Evolutionary conservation across 106 monocot species (phyloP).

Genomic region (Allium cepa): DNA sequence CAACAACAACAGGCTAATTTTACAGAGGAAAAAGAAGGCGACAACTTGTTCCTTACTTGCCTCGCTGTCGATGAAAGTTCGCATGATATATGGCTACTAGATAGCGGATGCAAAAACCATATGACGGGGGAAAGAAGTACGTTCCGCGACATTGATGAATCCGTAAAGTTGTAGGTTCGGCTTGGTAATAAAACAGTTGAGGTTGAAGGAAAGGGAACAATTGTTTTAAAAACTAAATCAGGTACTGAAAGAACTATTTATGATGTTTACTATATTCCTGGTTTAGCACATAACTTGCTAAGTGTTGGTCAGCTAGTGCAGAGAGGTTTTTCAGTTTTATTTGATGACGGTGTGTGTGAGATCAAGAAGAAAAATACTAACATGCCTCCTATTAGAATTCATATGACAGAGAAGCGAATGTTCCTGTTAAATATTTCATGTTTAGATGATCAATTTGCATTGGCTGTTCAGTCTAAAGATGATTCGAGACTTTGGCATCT

Average conservation of each 20-base stretch:
- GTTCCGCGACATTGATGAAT: conserved; percentile 10
- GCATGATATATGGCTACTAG: conserved; percentile 4
- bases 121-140: not conserved
- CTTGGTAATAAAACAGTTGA: too few relatives aligned
- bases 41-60: conserved; percentile 6
- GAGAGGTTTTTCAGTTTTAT: too few relatives aligned
- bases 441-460: too few relatives aligned
- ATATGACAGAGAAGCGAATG: too few relatives aligned
- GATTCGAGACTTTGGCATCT: too few relatives aligned
- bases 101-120: conserved; percentile 7
- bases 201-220: too few relatives aligned
- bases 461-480: too few relatives aligned
- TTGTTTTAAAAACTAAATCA: too few relatives aligned
- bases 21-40: too few relatives aligned
- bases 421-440: too few relatives aligned
- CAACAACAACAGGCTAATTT: too few relatives aligned
- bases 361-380: not conserved
- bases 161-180: conserved; percentile 1
- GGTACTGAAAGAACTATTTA: conserved; percentile 5
- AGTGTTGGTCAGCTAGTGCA: too few relatives aligned
- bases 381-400: conserved; percentile 1
- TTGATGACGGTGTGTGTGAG: not conserved
- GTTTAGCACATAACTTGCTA: conserved; percentile 6
- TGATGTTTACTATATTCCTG: not conserved
- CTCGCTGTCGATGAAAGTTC: not conserved